Evolutionary conservation across 1,284 basidiomycete species (phyloP), one percentile per base, ranked within the genome.

Genomic region (Ceratobasidium sp.): DNA sequence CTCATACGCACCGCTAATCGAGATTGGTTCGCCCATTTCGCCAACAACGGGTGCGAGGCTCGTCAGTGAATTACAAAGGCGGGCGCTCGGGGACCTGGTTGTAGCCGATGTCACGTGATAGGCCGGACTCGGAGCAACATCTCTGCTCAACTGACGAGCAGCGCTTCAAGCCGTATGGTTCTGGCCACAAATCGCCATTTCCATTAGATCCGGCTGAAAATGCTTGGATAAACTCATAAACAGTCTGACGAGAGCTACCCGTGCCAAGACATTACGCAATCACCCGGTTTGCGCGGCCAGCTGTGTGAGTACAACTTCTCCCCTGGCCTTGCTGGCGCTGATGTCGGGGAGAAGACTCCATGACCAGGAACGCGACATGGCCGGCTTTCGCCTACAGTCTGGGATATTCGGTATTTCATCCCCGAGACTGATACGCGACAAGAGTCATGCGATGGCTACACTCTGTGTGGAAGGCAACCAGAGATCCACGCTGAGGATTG

Each of bases 21-120:
- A 38, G 40, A 61, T 46, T 28, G 18, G n/a, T 46, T 61, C 40
- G 40, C 42, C 46, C 59, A 61, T 61, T 7, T 46, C 46, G 23
- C 53, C 25, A 4, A 25, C 21, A 30, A 21, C 21, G 9, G n/a
- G 9, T 11, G 7, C 6, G 3, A 40, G 9, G 21, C 21, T 42
- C 9, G 38, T 21, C 25, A n/a, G 36, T 59, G 58, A 38, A 42
- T 59, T 40, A 38, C n/a, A 36, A 14, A 38, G 16, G n/a, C 11
- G 25, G 14, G 23, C 16, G 6, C 36, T 42, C 56, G 56, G 56
- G 25, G 30, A 42, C 12, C n/a, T 12, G 5, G 36, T n/a, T 14
- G 18, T 42, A 25, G 36, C 58, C 58, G 58, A 2, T 53, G 11
- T 53, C 51, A 53, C 51, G 51, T 53, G 51, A 53, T 38, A 2